Evolutionary conservation across 2,329 filamentous ascomycete genomes (phyloP), one percentile per base, ranked within the genome.

Genomic region (Trichoderma koningii): DNA sequence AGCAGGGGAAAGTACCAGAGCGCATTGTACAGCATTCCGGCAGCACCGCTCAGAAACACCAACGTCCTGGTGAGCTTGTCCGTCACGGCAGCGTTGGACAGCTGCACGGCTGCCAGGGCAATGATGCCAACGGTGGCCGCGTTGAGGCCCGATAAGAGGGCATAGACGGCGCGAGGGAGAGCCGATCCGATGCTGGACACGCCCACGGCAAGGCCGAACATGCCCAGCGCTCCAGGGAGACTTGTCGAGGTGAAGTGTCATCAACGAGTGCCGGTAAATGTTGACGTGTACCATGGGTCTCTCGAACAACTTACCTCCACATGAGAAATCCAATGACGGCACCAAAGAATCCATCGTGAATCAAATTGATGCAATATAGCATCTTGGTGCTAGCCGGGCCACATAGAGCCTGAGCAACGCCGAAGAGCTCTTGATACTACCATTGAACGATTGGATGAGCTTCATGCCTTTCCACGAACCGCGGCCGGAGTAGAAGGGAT

Each of bases 1-100:
- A 92, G 72, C 0, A 85, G 70, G 0, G 90, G 90, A 52, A 91
- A 92, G 69, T 90, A 93, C 90, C 90, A 93, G 0, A 92, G 75
- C 0, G 88, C 85, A 56, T 87, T 91, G 69, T 92, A 92, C 55
- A 89, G 79, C 68, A 92, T 76, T 0, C 89, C 90, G 0, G 87
- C 88, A 9, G 83, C 80, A 0, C 80, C 89, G 3, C 84, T 83
- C 7, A 88, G 70, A 14, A 91, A 87, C 0, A 92, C 85, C 1
- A 92, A 69, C 0, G 88, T 76, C 1, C 89, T 78, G 0, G 89
- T 87, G 3, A 89, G 55, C 21, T 79, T 79, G 71, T 92, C 89
- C 0, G 83, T 87, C 63, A 92, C 87, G 0, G 89, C 84, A 68
- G 90, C 91, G 15, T 87, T 79, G 0, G 88, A 83, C 0, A 92